Conservation (phyloP, 1,284 basidiomycete genomes). For the Ustilago shanxiensis region DNA sequence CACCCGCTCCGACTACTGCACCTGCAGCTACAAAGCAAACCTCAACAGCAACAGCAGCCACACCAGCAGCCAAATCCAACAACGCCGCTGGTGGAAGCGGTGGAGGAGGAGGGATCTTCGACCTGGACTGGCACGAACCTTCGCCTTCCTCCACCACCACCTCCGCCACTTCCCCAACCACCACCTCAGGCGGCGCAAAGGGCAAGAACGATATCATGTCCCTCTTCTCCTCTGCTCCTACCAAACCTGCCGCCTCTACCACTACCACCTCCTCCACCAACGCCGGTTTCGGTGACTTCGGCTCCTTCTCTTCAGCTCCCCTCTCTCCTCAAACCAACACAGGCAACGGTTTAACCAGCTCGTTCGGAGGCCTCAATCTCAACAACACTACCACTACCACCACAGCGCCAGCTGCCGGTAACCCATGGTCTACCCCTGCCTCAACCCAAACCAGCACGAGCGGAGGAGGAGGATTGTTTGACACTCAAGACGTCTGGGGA, state of each 20-base stretch:
- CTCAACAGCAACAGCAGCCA: slow-evolving; percentile 11
- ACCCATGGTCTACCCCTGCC: slow-evolving; percentile 23
- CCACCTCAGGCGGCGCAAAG: slow-evolving; percentile 27
- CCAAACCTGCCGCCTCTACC: slow-evolving; percentile 8
- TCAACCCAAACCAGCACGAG: not conserved
- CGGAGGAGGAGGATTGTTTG: slow-evolving; percentile 40
- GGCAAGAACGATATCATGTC: slow-evolving; percentile 86
- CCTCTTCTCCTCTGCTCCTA: slow-evolving; percentile 73
- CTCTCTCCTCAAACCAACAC: slow-evolving; percentile 1
- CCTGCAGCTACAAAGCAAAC: slow-evolving; percentile 23
- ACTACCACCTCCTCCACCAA: not conserved
- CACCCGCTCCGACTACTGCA: slow-evolving; percentile 17
- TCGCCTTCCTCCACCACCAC: slow-evolving; percentile 50
- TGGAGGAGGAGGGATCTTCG: slow-evolving; percentile 79
- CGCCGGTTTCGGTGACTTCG: slow-evolving; percentile 36
- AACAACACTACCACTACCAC: not conserved
- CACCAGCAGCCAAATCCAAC: slow-evolving; percentile 62
- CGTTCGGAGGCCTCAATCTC: slow-evolving; percentile 36
- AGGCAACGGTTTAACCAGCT: slow-evolving; percentile 8
- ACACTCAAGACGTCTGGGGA: slow-evolving; percentile 64
- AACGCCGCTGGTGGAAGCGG: slow-evolving; percentile 46
- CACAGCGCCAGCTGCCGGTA: not conserved
- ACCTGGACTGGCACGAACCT: slow-evolving; percentile 79
- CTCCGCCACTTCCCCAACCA: slow-evolving; percentile 71
- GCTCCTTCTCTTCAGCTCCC: slow-evolving; percentile 21